Conservation (phyloP, 768 basidiomycete genomes). For the Phanerodontia chrysosporium region DNA sequence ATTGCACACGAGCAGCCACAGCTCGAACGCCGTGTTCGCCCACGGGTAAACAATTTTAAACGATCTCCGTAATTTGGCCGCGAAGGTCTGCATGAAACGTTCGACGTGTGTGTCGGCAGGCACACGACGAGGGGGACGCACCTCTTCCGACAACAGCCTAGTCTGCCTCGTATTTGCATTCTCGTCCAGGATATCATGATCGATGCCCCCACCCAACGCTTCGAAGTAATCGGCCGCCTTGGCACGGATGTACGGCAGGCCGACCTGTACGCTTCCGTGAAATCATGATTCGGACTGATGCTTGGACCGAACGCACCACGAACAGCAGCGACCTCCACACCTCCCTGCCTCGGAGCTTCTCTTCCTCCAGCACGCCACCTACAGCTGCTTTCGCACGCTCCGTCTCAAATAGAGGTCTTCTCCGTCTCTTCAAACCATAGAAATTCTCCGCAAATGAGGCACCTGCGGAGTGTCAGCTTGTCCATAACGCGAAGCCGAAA, state of each 20-base stretch:
- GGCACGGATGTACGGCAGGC: slow-evolving; percentile 83
- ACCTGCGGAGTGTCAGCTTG: slow-evolving; percentile 42
- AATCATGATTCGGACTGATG: slow-evolving; percentile 5
- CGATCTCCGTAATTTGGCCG: slow-evolving; percentile 47
- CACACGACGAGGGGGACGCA: slow-evolving; percentile 23
- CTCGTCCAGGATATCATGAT: slow-evolving; percentile 61
- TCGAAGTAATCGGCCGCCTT: slow-evolving; percentile 92
- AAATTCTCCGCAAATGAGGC: slow-evolving; percentile 96
- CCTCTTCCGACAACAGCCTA: slow-evolving; percentile 49
- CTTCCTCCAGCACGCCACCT: slow-evolving; percentile 58
- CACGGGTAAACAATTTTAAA: slow-evolving; percentile 84
- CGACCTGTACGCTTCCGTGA: slow-evolving; percentile 48
- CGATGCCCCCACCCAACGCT: slow-evolving; percentile 76
- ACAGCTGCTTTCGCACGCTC: slow-evolving; percentile 66
- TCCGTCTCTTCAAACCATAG: slow-evolving; percentile 83
- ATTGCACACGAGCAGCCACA: slow-evolving; percentile 82
- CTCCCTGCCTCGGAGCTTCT: slow-evolving; percentile 62
- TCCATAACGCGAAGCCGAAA: background rate
- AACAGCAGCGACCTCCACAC: slow-evolving; percentile 75
- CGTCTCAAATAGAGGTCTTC: slow-evolving; percentile 65
- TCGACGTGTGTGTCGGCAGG: slow-evolving; percentile 2
- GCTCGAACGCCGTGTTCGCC: slow-evolving; percentile 70
- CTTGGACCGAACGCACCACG: slow-evolving; percentile 48
- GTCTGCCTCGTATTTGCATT: slow-evolving; percentile 40
- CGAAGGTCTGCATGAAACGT: slow-evolving; percentile 39